Evolutionary conservation across 1,284 basidiomycete genomes (phyloP), one percentile per base, ranked within the genome.

Genomic region (Ceratobasidium sp.): DNA sequence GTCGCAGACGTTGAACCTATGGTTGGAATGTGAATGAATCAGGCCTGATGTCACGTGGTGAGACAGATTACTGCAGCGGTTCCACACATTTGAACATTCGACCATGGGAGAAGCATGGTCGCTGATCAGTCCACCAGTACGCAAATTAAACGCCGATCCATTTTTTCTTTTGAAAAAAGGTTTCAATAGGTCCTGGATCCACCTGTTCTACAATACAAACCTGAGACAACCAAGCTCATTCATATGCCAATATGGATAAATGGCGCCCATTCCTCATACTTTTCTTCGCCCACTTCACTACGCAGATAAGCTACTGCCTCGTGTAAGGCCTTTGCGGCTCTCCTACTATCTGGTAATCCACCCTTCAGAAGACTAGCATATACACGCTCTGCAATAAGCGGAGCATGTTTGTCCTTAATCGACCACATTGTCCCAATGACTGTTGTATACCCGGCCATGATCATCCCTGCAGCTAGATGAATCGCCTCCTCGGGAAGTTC

Each of bases 391-490:
- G 64, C 49, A 1, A 67, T 26, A 1, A 67, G 3, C 16, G 64
- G 64, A 11, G 30, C 64, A 55, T 67, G 35, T 2, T 67, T 23
- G 23, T 67, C 64, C 38, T 23, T 67, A 9, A 67, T 55, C 18
- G 50, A 43, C 63, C 63, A 66, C 63, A 66, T 66, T 14, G 63
- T 66, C 2, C 16, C 63, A 35, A 66, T 66, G 3, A 67, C 64
- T 4, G 49, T 67, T 2, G 32, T 7, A 46, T 41, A 67, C 8
- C 64, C 64, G 8, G 64, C 64, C 35, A 55, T 44, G 11, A 67
- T 41, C 69, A 67, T 67, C 2, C 64, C 50, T 1, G 50, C 43
- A 7, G 64, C 49, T 14, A 67, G 50, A 32, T 67, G 64, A 16
- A 67, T 21, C 14, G 64, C 49, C n/a, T 67, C 64, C 2, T 55